Percentiles rank a stretch among this genome's conserved stretches.
These are phyloP conservation scores for Staphylotrichum tortipilum DNA, from an alignment of 495 filamentous ascomycete species.

Conservation along the genomic window DNA sequence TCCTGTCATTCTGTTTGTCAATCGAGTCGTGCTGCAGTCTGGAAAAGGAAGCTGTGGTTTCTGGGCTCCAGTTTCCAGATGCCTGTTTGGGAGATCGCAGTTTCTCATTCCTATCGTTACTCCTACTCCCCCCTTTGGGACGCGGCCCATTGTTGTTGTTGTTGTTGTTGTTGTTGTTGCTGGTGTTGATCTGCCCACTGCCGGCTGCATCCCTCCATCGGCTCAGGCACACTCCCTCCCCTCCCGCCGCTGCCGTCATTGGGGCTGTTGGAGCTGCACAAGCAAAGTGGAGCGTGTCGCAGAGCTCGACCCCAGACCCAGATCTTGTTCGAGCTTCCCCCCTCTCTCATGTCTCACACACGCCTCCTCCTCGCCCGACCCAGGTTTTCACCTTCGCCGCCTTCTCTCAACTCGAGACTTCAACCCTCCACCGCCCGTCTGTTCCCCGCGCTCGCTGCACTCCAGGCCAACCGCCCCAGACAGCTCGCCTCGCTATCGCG, in stretches of 20 bases:
- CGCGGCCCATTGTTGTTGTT: neutral
- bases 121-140: neutral
- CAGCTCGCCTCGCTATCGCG: neutral
- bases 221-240: neutral
- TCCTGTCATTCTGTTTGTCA: neutral
- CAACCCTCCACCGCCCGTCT: neutral
- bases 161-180: too few relatives aligned
- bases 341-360: neutral
- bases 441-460: neutral
- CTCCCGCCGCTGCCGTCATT: conserved; percentile 4
- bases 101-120: too few relatives aligned
- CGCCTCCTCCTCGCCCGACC: conserved; percentile 7
- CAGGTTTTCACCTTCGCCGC: conserved; percentile 1
- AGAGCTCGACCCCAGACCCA: neutral
- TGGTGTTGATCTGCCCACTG: too few relatives aligned
- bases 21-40: neutral
- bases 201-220: neutral
- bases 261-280: neutral
- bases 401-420: neutral
- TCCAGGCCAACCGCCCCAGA: neutral
- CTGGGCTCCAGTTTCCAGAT: neutral
- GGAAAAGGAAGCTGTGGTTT: conserved; percentile 8
- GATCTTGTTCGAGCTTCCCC: neutral
- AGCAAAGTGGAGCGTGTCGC: conserved; percentile 3
- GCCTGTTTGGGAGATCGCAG: neutral